Percentiles rank a stretch among this genome's conserved stretches.
Conservation (phyloP, 345 rosid species). For the Citropsis articulata region DNA sequence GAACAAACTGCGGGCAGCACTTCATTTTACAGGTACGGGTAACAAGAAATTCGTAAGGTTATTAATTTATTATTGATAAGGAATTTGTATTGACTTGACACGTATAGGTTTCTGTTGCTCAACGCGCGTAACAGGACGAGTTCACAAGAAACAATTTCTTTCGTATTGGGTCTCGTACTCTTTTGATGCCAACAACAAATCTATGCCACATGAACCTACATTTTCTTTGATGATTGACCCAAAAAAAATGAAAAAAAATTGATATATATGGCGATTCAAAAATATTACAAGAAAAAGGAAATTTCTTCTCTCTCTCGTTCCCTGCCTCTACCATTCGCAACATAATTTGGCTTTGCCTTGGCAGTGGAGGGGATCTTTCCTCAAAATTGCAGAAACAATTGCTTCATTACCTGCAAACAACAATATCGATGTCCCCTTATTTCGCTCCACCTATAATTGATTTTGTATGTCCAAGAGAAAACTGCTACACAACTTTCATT, state of each 20-base stretch:
- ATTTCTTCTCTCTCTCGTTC: background rate
- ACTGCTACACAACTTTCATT: constrained; percentile 1
- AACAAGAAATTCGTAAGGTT: too few species aligned
- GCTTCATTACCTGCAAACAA: constrained; percentile 7
- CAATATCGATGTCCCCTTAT: constrained; percentile 25
- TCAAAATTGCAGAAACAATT: constrained; percentile 17
- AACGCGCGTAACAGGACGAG: background rate
- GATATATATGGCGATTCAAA: constrained; percentile 7
- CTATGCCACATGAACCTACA: constrained; percentile 26
- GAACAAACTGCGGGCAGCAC: too few species aligned
- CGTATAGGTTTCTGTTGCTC: background rate
- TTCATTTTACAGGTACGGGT: too few species aligned
- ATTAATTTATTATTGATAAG: too few species aligned
- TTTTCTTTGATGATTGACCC: constrained; percentile 16
- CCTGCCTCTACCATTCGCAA: constrained; percentile 13
- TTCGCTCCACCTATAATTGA: constrained; percentile 15
- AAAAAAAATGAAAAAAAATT: background rate
- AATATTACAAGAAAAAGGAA: constrained; percentile 15
- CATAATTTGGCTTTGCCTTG: constrained; percentile 10
- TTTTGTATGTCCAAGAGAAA: constrained; percentile 15
- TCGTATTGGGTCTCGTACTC: constrained; percentile 10
- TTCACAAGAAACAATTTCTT: background rate
- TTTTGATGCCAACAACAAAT: constrained; percentile 14
- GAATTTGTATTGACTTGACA: too few species aligned
- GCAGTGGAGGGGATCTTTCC: constrained; percentile 13